A percentile compares a stretch with the other conserved stretches of the same genome.
Evolutionary conservation across 2,329 filamentous ascomycete species (phyloP).

Genomic region (Trichocomaceae sp.): DNA sequence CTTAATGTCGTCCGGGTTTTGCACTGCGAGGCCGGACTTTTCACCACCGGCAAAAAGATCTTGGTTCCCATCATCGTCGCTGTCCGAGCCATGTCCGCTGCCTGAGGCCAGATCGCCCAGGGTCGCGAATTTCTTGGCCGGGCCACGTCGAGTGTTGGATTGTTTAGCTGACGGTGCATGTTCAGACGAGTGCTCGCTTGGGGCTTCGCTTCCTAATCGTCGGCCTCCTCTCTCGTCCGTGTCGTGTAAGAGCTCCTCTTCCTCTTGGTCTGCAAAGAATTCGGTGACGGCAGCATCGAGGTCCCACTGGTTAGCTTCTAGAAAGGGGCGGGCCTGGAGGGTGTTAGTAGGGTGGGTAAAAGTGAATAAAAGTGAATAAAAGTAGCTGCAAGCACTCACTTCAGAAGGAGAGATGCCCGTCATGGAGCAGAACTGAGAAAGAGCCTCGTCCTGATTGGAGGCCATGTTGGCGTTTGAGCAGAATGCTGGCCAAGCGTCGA

Average conservation of each 20-base stretch:
- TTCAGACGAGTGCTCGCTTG: constrained; percentile 24
- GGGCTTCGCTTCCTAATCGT: constrained; percentile 20
- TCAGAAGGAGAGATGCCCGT: constrained; percentile 47
- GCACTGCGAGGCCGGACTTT: constrained; percentile 62
- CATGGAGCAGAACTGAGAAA: constrained; percentile 51
- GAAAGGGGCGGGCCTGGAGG: constrained; percentile 59
- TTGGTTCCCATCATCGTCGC: constrained; percentile 49
- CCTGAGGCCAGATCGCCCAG: constrained; percentile 38
- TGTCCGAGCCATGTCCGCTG: constrained; percentile 32
- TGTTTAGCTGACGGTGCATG: constrained; percentile 28
- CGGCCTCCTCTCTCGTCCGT: constrained; percentile 23
- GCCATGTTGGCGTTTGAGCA: constrained; percentile 26
- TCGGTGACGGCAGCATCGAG: constrained; percentile 56
- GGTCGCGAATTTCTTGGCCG: constrained; percentile 44
- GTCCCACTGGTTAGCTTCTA: constrained; percentile 61
- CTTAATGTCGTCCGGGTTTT: constrained; percentile 54
- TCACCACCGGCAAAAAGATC: constrained; percentile 61
- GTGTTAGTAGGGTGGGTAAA: background rate
- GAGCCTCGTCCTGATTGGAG: constrained; percentile 35
- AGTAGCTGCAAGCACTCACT: constrained; percentile 30
- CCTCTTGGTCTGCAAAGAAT: constrained; percentile 50
- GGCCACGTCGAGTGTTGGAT: constrained; percentile 23
- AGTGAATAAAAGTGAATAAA: no score
- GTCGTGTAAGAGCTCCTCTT: constrained; percentile 29
- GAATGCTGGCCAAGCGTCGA: background rate